Base-by-base conservation (phyloP, 2,329 filamentous ascomycete genomes). In the Neofusicoccum parvum region DNA sequence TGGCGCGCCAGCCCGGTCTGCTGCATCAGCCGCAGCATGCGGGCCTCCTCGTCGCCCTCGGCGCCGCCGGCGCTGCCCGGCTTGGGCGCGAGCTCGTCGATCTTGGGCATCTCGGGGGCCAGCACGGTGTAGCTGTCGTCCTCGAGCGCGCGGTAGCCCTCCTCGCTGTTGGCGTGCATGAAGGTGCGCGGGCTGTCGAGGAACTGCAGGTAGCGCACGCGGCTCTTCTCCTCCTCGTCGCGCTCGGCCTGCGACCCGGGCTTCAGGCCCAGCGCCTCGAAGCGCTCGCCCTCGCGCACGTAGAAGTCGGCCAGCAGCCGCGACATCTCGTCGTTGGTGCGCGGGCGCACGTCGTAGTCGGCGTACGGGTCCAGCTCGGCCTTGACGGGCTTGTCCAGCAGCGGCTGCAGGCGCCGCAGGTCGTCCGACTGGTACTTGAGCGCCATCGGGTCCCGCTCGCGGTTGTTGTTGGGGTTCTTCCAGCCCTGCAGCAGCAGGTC, bases 331-430 rank as follows among this genome's bases (percentile, higher is more conserved):
- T 66, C 65, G 5, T 65, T 62, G 10, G 53, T 46, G 32, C 64
- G 56, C 83, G 70, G 80, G 5, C 56, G 65, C 58, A 66, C 39
- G 32, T 27, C 20, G 58, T 66, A 62, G 50, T 63, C 45, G 32
- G 54, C 58, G 15, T 56, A 59, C 12, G 59, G 56, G 36, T 66
- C 56, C 41, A 64, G 60, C 65, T 56, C 43, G 17, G 53, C 48
- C 15, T 20, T 46, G n/a, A 5, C 37, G 46, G 49, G 48, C 46
- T 65, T 60, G 80, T 98, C 94, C 67, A 95, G 86, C 58, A 92
- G 83, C 62, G 92, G 92, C 73, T 92, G 87, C 68, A 94, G 85
- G 65, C 86, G 85, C 67, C 90, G 87, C 73, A 97, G 90, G 77
- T 96, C 92, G 76, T 97, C 93, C 64, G 94, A 80, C 77, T 96